Evolutionary conservation across 768 basidiomycete species (phyloP).

Genomic region (Lentinula lateritia): DNA sequence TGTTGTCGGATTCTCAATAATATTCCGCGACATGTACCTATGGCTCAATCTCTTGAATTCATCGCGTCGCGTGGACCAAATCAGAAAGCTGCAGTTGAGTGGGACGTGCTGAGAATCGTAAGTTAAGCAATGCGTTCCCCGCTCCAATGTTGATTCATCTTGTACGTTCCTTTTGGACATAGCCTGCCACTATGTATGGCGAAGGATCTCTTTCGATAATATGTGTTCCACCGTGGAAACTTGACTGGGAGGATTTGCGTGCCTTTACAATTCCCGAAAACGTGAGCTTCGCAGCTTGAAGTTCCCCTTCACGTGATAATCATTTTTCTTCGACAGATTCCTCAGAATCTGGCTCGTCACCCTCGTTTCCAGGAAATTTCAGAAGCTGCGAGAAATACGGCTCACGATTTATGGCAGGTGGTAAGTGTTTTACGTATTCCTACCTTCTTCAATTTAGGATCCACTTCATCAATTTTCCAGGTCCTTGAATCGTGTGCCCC

Average conservation of each 20-base stretch:
- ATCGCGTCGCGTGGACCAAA: background rate
- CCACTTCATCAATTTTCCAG: background rate
- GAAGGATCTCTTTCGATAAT: background rate
- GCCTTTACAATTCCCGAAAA: background rate
- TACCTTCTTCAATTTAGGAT: no score
- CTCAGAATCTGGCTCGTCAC: background rate
- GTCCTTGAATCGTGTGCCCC: background rate
- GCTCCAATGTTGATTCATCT: no score
- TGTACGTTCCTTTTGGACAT: background rate
- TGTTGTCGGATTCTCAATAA: conserved; percentile 1
- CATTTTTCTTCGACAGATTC: background rate
- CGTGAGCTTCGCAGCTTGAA: background rate
- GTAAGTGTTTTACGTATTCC: background rate
- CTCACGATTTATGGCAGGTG: background rate
- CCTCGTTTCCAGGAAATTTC: background rate
- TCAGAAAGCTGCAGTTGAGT: background rate
- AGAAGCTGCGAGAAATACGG: background rate
- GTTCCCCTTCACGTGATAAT: background rate
- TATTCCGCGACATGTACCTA: background rate
- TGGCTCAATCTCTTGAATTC: background rate
- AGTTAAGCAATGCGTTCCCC: background rate
- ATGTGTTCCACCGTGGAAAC: background rate
- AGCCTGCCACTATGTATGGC: background rate
- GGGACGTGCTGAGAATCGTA: background rate
- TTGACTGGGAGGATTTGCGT: background rate